Evolutionary conservation across 2,329 filamentous ascomycete genomes (phyloP).

Genomic region (Stagonosporopsis chrysanthemi): DNA sequence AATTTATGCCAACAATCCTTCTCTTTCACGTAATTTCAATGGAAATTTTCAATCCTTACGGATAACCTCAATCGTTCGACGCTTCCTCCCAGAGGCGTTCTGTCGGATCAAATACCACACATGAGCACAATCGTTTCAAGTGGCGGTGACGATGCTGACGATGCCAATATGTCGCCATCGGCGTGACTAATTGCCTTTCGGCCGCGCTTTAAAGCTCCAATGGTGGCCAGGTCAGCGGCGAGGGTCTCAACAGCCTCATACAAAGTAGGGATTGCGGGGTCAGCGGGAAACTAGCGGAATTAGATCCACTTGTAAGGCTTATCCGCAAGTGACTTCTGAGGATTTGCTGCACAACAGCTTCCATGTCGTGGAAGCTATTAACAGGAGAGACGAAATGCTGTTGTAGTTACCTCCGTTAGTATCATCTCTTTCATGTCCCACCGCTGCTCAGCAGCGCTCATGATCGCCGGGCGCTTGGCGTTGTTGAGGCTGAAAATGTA

Average conservation of each 20-base stretch:
- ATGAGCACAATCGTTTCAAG: too few relatives aligned
- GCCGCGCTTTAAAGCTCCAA: slow-evolving; percentile 7
- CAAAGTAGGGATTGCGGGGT: slow-evolving; percentile 10
- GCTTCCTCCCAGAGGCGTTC: background rate
- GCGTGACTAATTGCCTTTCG: slow-evolving; percentile 15
- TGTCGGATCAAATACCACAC: background rate
- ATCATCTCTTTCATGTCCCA: background rate
- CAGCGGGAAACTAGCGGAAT: background rate
- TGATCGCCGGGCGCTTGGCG: slow-evolving; percentile 3
- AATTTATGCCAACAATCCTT: too few relatives aligned
- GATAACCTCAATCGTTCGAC: background rate
- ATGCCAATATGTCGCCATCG: slow-evolving; percentile 17
- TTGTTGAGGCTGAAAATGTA: background rate
- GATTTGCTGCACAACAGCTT: background rate
- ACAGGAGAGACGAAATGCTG: background rate
- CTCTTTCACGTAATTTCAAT: background rate
- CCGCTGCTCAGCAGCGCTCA: background rate
- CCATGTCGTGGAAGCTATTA: background rate
- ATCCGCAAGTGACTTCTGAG: background rate
- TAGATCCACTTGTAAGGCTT: background rate
- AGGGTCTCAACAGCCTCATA: background rate
- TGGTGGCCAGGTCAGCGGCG: background rate
- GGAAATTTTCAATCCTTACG: background rate
- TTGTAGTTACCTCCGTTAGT: background rate
- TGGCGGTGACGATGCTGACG: slow-evolving; percentile 5